A percentile compares a stretch with the other conserved stretches of the same genome.
Evolutionary conservation across 495 filamentous ascomycete genomes (phyloP).

Genomic region (Tetracladium marchalianum): DNA sequence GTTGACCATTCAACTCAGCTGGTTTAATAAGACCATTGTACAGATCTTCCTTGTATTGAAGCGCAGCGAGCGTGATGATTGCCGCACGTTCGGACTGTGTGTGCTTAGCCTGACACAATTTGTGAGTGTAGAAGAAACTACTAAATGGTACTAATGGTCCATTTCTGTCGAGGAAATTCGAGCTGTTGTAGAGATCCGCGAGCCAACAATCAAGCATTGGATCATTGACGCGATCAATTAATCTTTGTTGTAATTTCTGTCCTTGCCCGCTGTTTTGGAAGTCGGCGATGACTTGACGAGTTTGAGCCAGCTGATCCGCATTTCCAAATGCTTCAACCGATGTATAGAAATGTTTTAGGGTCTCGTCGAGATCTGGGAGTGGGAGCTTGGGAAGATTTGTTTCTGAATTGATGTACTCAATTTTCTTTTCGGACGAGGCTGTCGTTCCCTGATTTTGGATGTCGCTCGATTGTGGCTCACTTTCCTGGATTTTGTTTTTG

Average conservation of each 20-base stretch:
- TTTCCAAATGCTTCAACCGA: neutral
- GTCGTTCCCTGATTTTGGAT: too few relatives aligned
- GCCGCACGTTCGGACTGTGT: slow-evolving; percentile 26
- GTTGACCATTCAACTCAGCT: slow-evolving; percentile 4
- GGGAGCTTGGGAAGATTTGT: slow-evolving; percentile 8
- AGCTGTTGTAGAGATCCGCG: slow-evolving; percentile 2
- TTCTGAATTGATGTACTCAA: too few relatives aligned
- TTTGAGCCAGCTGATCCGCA: neutral
- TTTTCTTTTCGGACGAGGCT: too few relatives aligned
- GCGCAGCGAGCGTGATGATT: slow-evolving; percentile 16
- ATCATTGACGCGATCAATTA: slow-evolving; percentile 6
- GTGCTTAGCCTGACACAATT: slow-evolving; percentile 8
- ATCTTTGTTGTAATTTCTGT: neutral
- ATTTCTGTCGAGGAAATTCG: slow-evolving; percentile 9
- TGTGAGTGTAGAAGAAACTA: slow-evolving; percentile 16
- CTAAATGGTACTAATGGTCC: slow-evolving; percentile 13
- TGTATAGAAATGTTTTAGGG: neutral
- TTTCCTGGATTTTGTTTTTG: neutral
- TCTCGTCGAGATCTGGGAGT: neutral
- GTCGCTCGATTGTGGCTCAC: neutral
- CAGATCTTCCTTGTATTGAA: slow-evolving; percentile 19
- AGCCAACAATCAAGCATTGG: slow-evolving; percentile 13
- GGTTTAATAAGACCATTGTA: slow-evolving; percentile 13
- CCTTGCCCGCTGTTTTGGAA: slow-evolving; percentile 4
- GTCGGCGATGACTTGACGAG: neutral